Base-by-base conservation (phyloP, 129 eudicot species). In the Tanacetum coccineum region DNA sequence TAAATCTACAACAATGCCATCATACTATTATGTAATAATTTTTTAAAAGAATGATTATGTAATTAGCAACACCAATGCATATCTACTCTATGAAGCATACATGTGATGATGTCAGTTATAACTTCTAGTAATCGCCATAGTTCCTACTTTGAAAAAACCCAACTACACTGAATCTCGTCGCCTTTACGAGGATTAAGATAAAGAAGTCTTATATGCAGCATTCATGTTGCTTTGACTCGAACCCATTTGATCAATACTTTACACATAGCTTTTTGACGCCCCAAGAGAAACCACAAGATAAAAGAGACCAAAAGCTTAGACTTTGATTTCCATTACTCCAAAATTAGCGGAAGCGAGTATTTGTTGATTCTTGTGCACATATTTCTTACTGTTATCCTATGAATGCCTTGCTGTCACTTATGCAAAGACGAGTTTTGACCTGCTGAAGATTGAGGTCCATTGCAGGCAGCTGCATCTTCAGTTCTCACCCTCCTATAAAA, bases 401-500 rank as follows among this genome's bases (percentile, higher is more conserved):
- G 46, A 52, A 75, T 61, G 44, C 67, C 21, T 44, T 55, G 8
- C 28, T 46, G 53, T 64, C 64, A 75, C 75, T 81, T 78, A 26
- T 53, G 74, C 61, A 73, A 76, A 15, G 75, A 42, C 42, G n/a
- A 67, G 64, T 74, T 66, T 4, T 1, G 54, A 49, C 70, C 71
- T 17, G 78, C 75, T 2, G 69, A 73, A 12, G 82, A 72, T 66
- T 70, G 66, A 61, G 85, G 68, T 75, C 87, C 78, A 57, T 76
- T 80, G 74, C 83, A 71, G 36, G 73, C 72, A 64, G 79, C 65
- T 50, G 70, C 72, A 64, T 78, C 75, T 19, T 87, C 85, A 13
- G 52, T 70, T 78, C 71, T 83, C 60, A 84, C 91, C 82, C 96
- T 83, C 64, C 86, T 73, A 64, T 91, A 91, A 66, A 87, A 87